Evolutionary conservation across 176 grass and related monocot species (phyloP), one percentile per base, ranked within the genome.

Genomic region (Tillandsia fasciculata): DNA sequence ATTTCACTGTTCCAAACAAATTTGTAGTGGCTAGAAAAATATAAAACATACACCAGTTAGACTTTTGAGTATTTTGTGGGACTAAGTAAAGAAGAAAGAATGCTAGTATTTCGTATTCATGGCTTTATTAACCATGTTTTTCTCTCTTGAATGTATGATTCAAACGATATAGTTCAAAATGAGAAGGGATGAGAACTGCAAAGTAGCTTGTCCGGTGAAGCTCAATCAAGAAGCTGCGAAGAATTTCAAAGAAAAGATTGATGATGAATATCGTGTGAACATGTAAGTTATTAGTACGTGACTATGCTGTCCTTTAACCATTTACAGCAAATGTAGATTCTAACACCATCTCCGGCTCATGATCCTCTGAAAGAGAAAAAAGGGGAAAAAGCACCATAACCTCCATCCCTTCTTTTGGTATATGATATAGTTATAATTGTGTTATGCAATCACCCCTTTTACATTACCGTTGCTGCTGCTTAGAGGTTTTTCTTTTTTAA

Each of bases 231-330:
- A 83, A 70, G n/a, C 74, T 77, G 73, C 61, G 3, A 83, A 83
- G 51, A 83, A 83, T 63, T 83, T 83, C 61, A 77, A 73, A 66
- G 80, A 83, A 54, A 83, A 83, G 61, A 83, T 83, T 72, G 80
- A 83, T 67, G 80, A 83, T 72, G 80, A 83, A 70, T 83, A 83
- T 26, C 67, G 74, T 53, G 80, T 83, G 22, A 83, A 83, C 51
- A 83, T 83, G 80, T 83, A 77, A 76, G 73, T 11, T 24, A 27
- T 64, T 48, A 49, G 49, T 27, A 26, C 58, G 9, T 72, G 49
- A n/a, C 13, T 51, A 33, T 68, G 33, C 33, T 42, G 33, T 0
- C 33, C 33, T 42, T 42, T 63, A 11, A 9, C 11, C 20, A 11
- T 24, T 63, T 11, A 22, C 24, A 9, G 6, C 14, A 63, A 10